Evolutionary conservation across 495 filamentous ascomycete genomes (phyloP), one percentile per base, ranked within the genome.

Genomic region (Schizothecium vesticola): DNA sequence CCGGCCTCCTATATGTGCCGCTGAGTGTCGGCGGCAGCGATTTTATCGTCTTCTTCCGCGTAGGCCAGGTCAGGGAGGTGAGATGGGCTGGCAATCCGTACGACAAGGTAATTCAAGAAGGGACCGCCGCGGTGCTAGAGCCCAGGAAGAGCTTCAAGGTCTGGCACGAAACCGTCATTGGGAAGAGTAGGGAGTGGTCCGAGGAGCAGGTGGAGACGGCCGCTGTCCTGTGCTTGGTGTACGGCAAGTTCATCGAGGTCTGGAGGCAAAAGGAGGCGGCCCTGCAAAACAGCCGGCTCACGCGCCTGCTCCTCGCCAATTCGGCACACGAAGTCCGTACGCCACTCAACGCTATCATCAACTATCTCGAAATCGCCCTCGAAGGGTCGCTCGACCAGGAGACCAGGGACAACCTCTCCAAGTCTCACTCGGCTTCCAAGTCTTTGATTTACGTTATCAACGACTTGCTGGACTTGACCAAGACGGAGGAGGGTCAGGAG

Each of bases 361-460:
- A 98, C 72, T 97, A 95, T 67, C 81, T 98, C 3, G 94, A 98
- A 73, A 97, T 97, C 70, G 94, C 94, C 0, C 80, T 98, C 3
- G 94, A 98, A 76, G 92, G 92, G 2, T 79, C 87, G 0, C 82
- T 97, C 2, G 93, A 97, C 72, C 76, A 83, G 10, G 94, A 97
- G 69, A 97, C 92, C 1, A 84, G 94, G 26, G 94, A 97, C 21
- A 96, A 96, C 70, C 82, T 98, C 28, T 86, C 90, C 9, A 90
- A 86, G 66, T 96, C 93, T 7, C 92, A 98, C 73, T 96, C 93
- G 12, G 94, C 94, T n/a, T 98, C 94, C 1, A 97, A 96, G 76
- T 96, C 92, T 1, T 80, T 97, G 13, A 94, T 98, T 19, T 97
- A 95, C 77, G 93, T 96, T 10, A 97, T 98, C 74, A 98, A 98